Evolutionary conservation across 345 rosid genomes (phyloP).

Genomic region (Gynandropsis gynandra): DNA sequence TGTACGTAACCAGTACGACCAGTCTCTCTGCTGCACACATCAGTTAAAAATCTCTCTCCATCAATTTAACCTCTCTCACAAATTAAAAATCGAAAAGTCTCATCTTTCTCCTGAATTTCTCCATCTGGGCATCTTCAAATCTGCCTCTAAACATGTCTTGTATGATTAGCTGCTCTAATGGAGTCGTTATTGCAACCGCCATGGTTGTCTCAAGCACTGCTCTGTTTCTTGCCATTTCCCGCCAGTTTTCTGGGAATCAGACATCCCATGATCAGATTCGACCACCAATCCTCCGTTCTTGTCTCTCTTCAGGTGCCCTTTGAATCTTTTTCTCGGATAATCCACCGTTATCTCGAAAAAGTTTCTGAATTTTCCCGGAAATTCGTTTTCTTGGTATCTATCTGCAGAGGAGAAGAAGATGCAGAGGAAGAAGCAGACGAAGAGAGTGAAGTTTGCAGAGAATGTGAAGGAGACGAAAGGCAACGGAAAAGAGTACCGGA

Average conservation of each 20-base stretch:
- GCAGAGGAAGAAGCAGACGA: constrained; percentile 40
- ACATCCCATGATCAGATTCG: constrained; percentile 18
- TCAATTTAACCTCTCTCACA: too few relatives aligned
- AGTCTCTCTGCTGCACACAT: too few relatives aligned
- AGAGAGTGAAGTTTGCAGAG: constrained; percentile 64
- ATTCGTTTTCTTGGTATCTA: neutral
- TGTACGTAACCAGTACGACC: too few relatives aligned
- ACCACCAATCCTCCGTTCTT: constrained; percentile 35
- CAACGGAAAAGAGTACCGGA: constrained; percentile 54
- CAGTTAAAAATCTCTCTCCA: too few relatives aligned
- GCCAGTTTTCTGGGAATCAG: constrained; percentile 29
- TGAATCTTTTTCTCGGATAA: constrained; percentile 15
- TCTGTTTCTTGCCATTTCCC: constrained; percentile 56
- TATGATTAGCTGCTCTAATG: constrained; percentile 35
- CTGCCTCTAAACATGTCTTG: constrained; percentile 21
- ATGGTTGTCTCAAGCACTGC: constrained; percentile 76
- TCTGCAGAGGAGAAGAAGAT: constrained; percentile 36
- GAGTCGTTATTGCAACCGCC: constrained; percentile 65
- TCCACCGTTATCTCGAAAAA: neutral
- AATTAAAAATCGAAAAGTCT: too few relatives aligned
- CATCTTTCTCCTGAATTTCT: too few relatives aligned
- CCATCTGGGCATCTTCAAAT: neutral
- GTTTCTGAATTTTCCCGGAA: neutral
- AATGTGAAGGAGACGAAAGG: constrained; percentile 59
- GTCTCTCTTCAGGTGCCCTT: constrained; percentile 49